Evolutionary conservation across 306 rosid species (phyloP).

Genomic region (Betula pendula): DNA sequence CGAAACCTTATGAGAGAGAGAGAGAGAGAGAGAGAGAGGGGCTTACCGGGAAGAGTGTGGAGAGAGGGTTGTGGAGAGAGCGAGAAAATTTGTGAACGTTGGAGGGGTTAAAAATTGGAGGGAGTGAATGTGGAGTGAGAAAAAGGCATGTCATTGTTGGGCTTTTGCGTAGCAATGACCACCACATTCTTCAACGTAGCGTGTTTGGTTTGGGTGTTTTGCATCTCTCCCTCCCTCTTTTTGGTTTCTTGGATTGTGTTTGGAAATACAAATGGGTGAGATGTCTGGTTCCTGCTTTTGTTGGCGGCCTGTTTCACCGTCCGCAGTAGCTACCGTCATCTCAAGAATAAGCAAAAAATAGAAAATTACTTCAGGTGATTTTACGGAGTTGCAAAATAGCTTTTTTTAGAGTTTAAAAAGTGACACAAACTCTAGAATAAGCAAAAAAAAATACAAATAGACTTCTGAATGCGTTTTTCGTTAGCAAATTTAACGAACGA

Average conservation of each 20-base stretch:
- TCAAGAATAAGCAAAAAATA: too few relatives aligned
- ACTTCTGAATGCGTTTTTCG: too few relatives aligned
- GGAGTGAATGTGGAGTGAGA: conserved; percentile 33
- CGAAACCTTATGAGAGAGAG: background rate
- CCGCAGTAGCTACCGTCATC: background rate
- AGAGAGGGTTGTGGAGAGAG: conserved; percentile 33
- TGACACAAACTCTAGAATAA: too few relatives aligned
- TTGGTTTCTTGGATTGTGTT: background rate
- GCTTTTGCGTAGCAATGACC: conserved; percentile 32
- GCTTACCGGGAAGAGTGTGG: conserved; percentile 42
- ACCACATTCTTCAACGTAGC: conserved; percentile 39
- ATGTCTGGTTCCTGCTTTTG: background rate
- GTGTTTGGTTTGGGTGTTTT: background rate
- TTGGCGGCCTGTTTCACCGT: background rate
- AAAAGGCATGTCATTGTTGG: conserved; percentile 43
- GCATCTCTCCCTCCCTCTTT: conserved; percentile 17
- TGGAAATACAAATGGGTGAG: background rate
- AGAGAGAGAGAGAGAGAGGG: conserved; percentile 4
- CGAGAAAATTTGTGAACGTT: conserved; percentile 5
- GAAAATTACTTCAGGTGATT: too few relatives aligned
- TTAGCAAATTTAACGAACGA: too few relatives aligned
- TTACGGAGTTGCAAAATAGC: too few relatives aligned
- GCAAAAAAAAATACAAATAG: too few relatives aligned
- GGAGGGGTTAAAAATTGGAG: conserved; percentile 3
- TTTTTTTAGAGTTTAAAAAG: too few relatives aligned